phyloP scores from a whole-genome alignment of 2,329 filamentous ascomycete genomes.

The Aspergillus piperis region DNA sequence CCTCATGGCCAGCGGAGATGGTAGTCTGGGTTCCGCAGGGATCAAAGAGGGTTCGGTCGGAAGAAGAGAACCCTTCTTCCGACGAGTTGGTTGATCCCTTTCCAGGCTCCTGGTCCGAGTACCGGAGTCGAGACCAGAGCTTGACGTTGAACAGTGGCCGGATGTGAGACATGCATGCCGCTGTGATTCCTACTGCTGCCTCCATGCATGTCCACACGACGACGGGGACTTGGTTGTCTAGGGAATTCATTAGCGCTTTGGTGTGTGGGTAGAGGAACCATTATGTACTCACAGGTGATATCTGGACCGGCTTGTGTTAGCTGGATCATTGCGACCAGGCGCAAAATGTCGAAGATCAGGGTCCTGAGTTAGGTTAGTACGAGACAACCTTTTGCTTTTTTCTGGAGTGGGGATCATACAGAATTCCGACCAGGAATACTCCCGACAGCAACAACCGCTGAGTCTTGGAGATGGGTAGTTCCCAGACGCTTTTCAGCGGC shows the following conservation, averaged over 20 bases:
- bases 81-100: neutral
- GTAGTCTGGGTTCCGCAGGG: neutral
- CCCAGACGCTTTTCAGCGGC: slow-evolving; percentile 31
- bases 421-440: slow-evolving; percentile 32
- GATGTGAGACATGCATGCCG: slow-evolving; percentile 34
- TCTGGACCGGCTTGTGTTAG: slow-evolving; percentile 27
- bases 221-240: slow-evolving; percentile 32
- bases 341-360: slow-evolving; percentile 29
- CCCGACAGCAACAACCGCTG: slow-evolving; percentile 29
- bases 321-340: slow-evolving; percentile 30
- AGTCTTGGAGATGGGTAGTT: slow-evolving; percentile 25
- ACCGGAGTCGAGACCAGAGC: neutral
- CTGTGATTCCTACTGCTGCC: slow-evolving; percentile 31
- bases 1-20: neutral
- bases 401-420: slow-evolving; percentile 20
- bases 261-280: neutral
- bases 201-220: slow-evolving; percentile 36
- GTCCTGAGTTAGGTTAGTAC: slow-evolving; percentile 20
- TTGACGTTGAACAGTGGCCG: slow-evolving; percentile 27
- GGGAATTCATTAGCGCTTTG: neutral
- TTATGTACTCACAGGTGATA: slow-evolving; percentile 29
- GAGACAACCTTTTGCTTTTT: neutral
- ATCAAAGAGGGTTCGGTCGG: neutral
- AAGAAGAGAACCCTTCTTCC: neutral
- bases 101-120: neutral